Conservation (phyloP, 2,329 filamentous ascomycete species). For the Penicillium janthinellum region DNA sequence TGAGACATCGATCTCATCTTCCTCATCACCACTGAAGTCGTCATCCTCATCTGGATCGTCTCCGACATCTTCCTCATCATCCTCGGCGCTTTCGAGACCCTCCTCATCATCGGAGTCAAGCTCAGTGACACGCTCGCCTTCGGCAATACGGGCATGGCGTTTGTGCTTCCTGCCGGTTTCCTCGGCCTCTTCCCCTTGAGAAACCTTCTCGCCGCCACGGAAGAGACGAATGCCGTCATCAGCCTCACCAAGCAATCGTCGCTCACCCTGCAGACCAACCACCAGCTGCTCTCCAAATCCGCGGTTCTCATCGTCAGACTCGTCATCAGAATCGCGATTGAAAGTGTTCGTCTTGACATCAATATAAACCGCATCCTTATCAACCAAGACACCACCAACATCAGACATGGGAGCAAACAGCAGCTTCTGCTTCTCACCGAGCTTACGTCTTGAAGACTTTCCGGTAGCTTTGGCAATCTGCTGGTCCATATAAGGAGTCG, state of each 20-base stretch:
- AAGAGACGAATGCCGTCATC: conserved; percentile 86
- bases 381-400: conserved; percentile 91
- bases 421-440: conserved; percentile 96
- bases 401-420: conserved; percentile 98
- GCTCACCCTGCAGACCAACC: conserved; percentile 80
- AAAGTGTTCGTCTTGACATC: conserved; percentile 74
- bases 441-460: conserved; percentile 74
- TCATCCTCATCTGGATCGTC: conserved; percentile 45
- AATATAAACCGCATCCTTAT: conserved; percentile 95
- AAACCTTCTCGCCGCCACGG: conserved; percentile 70
- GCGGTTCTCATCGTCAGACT: conserved; percentile 67
- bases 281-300: conserved; percentile 97
- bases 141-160: conserved; percentile 53
- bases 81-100: conserved; percentile 52
- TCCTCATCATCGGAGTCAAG: conserved; percentile 53
- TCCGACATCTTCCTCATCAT: conserved; percentile 54
- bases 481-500: conserved; percentile 88
- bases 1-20: conserved; percentile 41
- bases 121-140: conserved; percentile 55
- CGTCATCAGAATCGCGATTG: conserved; percentile 61
- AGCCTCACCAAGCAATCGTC: conserved; percentile 77
- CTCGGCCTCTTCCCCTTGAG: conserved; percentile 56
- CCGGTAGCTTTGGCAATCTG: conserved; percentile 81
- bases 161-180: conserved; percentile 59
- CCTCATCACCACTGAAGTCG: conserved; percentile 26